Percentiles rank a stretch among this genome's conserved stretches.
Conservation (phyloP, 2,329 filamentous ascomycete genomes). For the Thermothelomyces thermophilus region DNA sequence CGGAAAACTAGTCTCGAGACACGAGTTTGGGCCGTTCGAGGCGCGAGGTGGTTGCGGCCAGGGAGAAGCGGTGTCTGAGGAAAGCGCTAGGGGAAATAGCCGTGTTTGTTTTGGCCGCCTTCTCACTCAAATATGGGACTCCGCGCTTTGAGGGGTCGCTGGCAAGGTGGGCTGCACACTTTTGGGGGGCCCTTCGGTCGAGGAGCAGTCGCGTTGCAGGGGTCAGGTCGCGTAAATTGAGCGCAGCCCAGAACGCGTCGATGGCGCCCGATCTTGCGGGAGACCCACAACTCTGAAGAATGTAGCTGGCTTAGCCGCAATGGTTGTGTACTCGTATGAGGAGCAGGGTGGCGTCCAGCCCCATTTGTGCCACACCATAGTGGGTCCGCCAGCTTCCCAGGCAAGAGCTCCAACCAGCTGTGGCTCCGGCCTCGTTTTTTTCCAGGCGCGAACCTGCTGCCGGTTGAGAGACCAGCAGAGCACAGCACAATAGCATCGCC, state of each 20-base stretch:
- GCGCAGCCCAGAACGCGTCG: constrained; percentile 16
- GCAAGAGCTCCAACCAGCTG: not conserved
- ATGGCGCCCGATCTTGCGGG: not conserved
- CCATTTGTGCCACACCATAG: not conserved
- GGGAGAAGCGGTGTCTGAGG: constrained; percentile 1
- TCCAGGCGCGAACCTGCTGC: not conserved
- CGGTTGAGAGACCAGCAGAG: not conserved
- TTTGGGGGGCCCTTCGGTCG: constrained; percentile 4
- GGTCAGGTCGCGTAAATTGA: constrained; percentile 21
- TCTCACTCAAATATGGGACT: constrained; percentile 3
- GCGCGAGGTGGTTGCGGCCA: not conserved
- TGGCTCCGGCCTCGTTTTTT: not conserved
- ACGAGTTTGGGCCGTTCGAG: not conserved
- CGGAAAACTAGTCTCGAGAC: not conserved
- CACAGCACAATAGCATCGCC: constrained; percentile 9
- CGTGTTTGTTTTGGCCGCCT: constrained; percentile 12
- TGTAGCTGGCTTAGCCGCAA: too few species aligned
- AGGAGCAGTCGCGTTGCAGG: constrained; percentile 5
- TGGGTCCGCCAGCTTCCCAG: not conserved
- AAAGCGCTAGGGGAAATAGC: constrained; percentile 6
- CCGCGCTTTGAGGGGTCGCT: constrained; percentile 1
- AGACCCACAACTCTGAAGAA: too few species aligned
- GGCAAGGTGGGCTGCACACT: constrained; percentile 8
- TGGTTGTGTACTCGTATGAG: too few species aligned
- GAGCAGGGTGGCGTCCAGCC: too few species aligned